Percentiles rank a stretch among this genome's conserved stretches.
Conservation (phyloP, 2,329 filamentous ascomycete genomes). For the Apiospora phragmitis region DNA sequence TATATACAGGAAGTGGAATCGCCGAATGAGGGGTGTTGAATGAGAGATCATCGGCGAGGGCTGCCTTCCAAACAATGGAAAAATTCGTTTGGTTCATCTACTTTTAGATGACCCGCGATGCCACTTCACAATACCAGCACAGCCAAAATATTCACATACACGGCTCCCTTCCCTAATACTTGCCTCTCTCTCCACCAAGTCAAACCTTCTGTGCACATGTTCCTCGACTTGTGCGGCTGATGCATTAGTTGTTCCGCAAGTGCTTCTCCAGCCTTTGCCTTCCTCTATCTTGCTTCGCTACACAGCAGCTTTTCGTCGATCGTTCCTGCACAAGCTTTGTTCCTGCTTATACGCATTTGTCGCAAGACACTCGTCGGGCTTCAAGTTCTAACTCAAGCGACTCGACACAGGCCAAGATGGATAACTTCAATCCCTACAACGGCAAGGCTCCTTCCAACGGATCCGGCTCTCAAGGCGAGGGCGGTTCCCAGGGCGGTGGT, state of each 20-base stretch:
- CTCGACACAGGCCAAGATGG: constrained; percentile 25
- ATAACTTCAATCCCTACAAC: constrained; percentile 36
- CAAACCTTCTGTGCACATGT: background rate
- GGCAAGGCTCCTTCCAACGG: constrained; percentile 37
- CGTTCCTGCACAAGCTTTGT: background rate
- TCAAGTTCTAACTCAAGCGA: background rate
- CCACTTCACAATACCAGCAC: background rate
- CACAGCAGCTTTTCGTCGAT: background rate
- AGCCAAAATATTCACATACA: background rate
- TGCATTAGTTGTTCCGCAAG: background rate
- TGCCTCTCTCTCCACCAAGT: background rate
- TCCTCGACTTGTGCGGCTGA: background rate
- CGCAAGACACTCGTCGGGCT: too few relatives aligned
- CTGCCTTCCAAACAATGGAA: background rate
- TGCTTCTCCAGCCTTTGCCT: background rate
- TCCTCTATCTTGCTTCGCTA: background rate
- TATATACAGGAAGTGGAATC: background rate
- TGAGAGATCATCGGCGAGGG: background rate
- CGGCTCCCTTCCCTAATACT: background rate
- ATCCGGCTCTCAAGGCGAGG: constrained; percentile 38
- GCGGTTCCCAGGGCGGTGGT: constrained; percentile 33
- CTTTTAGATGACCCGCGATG: background rate
- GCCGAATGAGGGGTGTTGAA: background rate
- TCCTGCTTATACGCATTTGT: background rate
- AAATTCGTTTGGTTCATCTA: background rate